Conservation (phyloP, 1,284 basidiomycete species). For the Heterobasidion parviporum region DNA sequence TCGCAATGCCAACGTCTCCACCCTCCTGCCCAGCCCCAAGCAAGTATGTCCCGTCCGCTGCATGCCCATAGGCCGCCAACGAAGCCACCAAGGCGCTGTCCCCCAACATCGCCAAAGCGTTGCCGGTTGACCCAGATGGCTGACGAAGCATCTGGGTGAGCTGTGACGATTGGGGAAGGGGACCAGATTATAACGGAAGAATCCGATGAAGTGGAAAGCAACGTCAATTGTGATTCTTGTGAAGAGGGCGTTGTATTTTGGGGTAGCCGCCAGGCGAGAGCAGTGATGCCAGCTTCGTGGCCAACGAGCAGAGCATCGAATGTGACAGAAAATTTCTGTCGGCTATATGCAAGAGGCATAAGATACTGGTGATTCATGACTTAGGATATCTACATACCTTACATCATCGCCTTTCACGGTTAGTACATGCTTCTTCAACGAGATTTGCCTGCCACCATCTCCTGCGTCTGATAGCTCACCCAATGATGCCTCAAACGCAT, state of each 20-base stretch:
- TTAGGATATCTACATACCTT: constrained; percentile 30
- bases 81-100: constrained; percentile 83
- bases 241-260: constrained; percentile 5
- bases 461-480: constrained; percentile 54
- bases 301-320: constrained; percentile 90
- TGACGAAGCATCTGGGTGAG: constrained; percentile 31
- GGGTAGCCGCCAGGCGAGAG: constrained; percentile 68
- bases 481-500: constrained; percentile 81
- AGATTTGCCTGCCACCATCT: constrained; percentile 74
- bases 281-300: constrained; percentile 89
- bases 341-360: constrained; percentile 23
- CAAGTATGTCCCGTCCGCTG: constrained; percentile 56
- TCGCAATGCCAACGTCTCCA: constrained; percentile 76
- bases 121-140: constrained; percentile 85
- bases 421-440: constrained; percentile 74
- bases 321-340: constrained; percentile 63
- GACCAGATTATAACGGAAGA: constrained; percentile 92
- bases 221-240: constrained; percentile 32
- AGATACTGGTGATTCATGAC: not conserved
- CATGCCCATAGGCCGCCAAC: constrained; percentile 78
- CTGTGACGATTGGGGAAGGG: constrained; percentile 45
- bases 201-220: constrained; percentile 86
- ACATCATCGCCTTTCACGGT: constrained; percentile 45
- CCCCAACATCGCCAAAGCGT: constrained; percentile 88
- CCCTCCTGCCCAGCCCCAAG: constrained; percentile 89